These are phyloP conservation scores for Amanita muscaria DNA, from an alignment of 768 basidiomycete genomes.

Conservation along the genomic window DNA sequence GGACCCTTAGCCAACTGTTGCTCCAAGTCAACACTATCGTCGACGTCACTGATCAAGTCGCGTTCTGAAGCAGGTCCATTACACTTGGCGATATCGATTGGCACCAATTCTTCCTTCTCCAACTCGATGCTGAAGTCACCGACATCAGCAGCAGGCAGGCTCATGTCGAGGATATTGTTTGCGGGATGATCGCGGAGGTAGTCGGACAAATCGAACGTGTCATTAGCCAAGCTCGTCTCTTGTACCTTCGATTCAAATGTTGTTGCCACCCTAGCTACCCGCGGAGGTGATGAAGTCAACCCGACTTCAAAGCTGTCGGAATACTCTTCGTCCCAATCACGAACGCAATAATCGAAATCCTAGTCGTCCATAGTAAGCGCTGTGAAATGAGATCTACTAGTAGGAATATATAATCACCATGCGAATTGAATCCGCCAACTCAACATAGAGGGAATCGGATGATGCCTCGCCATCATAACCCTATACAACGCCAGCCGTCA, in stretches of 20 bases:
- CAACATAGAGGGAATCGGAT: neutral
- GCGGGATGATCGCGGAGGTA: neutral
- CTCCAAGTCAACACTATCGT: neutral
- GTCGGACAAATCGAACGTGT: neutral
- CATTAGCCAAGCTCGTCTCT: neutral
- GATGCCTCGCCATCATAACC: no score
- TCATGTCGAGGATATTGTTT: constrained; percentile 1
- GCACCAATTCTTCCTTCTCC: neutral
- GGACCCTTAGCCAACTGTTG: neutral
- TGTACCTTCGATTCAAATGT: neutral
- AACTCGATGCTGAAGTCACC: neutral
- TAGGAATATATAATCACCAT: neutral
- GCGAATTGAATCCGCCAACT: neutral
- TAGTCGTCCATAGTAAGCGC: neutral
- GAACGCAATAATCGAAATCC: constrained; percentile 1
- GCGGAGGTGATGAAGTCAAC: neutral
- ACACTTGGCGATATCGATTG: neutral
- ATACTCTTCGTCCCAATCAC: neutral
- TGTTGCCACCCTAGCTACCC: neutral
- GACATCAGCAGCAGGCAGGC: neutral
- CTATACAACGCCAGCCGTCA: no score
- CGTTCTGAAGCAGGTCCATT: neutral
- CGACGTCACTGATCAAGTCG: neutral
- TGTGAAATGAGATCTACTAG: neutral
- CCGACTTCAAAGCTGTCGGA: neutral